Evolutionary conservation across 2,329 filamentous ascomycete genomes (phyloP).

Genomic region (Knoxdaviesia capensis): DNA sequence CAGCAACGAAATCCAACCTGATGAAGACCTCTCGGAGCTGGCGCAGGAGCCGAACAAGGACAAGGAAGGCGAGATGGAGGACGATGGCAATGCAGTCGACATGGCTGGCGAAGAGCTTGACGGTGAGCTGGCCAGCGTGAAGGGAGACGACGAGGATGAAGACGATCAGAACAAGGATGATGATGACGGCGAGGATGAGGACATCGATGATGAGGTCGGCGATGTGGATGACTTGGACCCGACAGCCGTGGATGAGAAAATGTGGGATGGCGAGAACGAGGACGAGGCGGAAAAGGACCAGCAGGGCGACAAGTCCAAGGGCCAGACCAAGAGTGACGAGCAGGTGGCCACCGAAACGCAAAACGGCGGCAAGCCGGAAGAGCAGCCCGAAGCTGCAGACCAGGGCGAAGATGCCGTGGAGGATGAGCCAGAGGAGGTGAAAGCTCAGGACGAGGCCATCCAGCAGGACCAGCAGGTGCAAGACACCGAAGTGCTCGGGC

Average conservation of each 20-base stretch:
- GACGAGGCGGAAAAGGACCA: slow-evolving; percentile 70
- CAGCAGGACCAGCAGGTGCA: slow-evolving; percentile 55
- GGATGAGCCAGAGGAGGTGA: slow-evolving; percentile 21
- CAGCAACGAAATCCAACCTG: slow-evolving; percentile 85
- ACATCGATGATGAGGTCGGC: slow-evolving; percentile 76
- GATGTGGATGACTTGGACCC: slow-evolving; percentile 83
- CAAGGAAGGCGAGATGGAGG: slow-evolving; percentile 45
- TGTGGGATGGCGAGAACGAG: slow-evolving; percentile 82
- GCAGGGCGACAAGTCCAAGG: slow-evolving; percentile 51
- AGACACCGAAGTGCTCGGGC: slow-evolving; percentile 61
- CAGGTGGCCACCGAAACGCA: slow-evolving; percentile 28
- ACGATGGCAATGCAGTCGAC: slow-evolving; percentile 72
- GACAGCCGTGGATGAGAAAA: slow-evolving; percentile 87
- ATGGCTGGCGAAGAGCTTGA: slow-evolving; percentile 87
- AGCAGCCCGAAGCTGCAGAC: slow-evolving; percentile 24
- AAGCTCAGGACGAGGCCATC: slow-evolving; percentile 34
- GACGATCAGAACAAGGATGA: slow-evolving; percentile 39
- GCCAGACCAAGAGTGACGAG: slow-evolving; percentile 44
- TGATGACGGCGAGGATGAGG: slow-evolving; percentile 44
- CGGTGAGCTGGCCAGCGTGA: slow-evolving; percentile 52
- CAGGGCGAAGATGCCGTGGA: slow-evolving; percentile 13
- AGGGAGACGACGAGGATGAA: slow-evolving; percentile 40
- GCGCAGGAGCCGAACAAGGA: slow-evolving; percentile 65
- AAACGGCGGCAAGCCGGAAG: slow-evolving; percentile 27
- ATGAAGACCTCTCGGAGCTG: slow-evolving; percentile 82